Percentiles rank a stretch among this genome's conserved stretches.
Evolutionary conservation across 371 early-diverging fungal genomes (phyloP).

Genomic region (Chytridiales sp.): DNA sequence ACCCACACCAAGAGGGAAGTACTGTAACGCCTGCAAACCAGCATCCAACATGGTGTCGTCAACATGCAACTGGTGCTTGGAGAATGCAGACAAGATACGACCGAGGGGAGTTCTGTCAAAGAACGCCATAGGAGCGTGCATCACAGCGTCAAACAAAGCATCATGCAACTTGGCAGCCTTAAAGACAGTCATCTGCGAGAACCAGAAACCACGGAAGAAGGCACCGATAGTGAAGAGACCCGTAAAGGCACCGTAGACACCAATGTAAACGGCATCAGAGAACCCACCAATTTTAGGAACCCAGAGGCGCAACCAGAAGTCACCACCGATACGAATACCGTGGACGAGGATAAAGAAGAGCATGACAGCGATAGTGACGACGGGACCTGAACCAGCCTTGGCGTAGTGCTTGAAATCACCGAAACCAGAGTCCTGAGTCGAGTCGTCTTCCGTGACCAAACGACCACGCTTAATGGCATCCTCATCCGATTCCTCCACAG

Average conservation of each 20-base stretch:
- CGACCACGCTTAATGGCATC: slow-evolving; percentile 19
- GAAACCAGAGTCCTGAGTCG: slow-evolving; percentile 26
- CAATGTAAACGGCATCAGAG: slow-evolving; percentile 50
- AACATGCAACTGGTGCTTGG: slow-evolving; percentile 42
- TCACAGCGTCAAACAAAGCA: slow-evolving; percentile 40
- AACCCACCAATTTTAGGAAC: no score
- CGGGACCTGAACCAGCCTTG: slow-evolving; percentile 19
- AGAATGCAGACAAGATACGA: slow-evolving; percentile 40
- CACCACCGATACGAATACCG: slow-evolving; percentile 46
- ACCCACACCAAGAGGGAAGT: slow-evolving; percentile 35
- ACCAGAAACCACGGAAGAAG: slow-evolving; percentile 24
- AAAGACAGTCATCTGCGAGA: slow-evolving; percentile 10
- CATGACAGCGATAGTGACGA: slow-evolving; percentile 33
- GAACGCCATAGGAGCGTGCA: slow-evolving; percentile 86
- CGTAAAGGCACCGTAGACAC: slow-evolving; percentile 52
- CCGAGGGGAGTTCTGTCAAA: slow-evolving; percentile 88
- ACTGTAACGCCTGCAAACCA: slow-evolving; percentile 40
- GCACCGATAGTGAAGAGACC: slow-evolving; percentile 43
- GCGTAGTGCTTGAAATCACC: slow-evolving; percentile 34
- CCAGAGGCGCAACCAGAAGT: slow-evolving; percentile 58
- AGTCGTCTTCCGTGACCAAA: slow-evolving; percentile 36
- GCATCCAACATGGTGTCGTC: slow-evolving; percentile 54
- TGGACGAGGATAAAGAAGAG: slow-evolving; percentile 50
- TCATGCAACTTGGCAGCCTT: slow-evolving; percentile 15
- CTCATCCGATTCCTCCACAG: no score